Evolutionary conservation across 208 protist species (phyloP), one percentile per base, ranked within the genome.

Genomic region (Crithidia sp.): DNA sequence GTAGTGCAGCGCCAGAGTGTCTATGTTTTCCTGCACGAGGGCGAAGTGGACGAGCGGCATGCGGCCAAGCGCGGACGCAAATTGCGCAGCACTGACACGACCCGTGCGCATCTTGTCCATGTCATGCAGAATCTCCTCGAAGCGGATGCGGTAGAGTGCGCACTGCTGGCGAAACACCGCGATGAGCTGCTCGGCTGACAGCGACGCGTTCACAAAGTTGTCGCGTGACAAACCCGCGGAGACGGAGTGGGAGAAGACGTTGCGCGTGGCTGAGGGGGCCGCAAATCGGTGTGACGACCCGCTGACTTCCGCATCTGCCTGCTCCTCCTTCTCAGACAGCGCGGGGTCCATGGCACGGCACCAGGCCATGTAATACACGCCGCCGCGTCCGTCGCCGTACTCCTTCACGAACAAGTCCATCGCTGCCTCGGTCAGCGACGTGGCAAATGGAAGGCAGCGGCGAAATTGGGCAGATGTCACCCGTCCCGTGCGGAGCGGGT

Each of bases 61-160:
- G 37, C 86, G 84, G 14, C 94, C 94, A 17, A 97, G 83, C 36
- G 87, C 86, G 7, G 81, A 86, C 53, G 81, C 87, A 76, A 97
- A 97, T 82, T 97, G 92, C 58, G 82, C 64, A 2, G 79, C 81
- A 0, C 89, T 88, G 10, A 98, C 84, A 40, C 79, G 84, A 6
- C 91, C 93, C n/a, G 89, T 91, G 44, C 85, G 83, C 60, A 96
- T 84, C 71, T 83, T 80, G 82, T 98, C 95, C 85, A 84, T 97
- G 67, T 96, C 90, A 9, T 65, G 57, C 53, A 98, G 80, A 53
- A 80, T 83, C 65, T 96, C 92, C 58, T 96, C 90, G 69, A 88
- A 89, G 64, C 92, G 91, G 14, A 96, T 76, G 13, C 81, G 76
- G 71, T 94, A 90, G 57, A 92, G 77, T 5, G 89, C 74, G 60